Conservation (phyloP, 2,329 filamentous ascomycete genomes). For the Cladosporium cucumerinum region DNA sequence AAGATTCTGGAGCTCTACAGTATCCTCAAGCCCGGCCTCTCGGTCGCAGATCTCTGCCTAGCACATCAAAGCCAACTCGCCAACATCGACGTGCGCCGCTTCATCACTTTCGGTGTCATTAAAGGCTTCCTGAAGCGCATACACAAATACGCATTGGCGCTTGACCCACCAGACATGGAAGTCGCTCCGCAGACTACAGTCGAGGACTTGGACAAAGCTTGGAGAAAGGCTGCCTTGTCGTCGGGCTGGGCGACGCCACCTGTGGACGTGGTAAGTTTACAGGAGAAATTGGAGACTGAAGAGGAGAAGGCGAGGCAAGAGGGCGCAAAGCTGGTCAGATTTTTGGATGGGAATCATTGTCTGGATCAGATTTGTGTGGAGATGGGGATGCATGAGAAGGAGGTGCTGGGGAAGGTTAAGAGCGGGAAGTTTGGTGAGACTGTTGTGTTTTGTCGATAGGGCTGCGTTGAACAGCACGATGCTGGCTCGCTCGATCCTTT, state of each 20-base stretch:
- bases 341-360: slow-evolving; percentile 70
- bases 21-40: slow-evolving; percentile 75
- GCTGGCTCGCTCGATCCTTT: not conserved
- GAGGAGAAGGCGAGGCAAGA: slow-evolving; percentile 28
- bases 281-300: slow-evolving; percentile 15
- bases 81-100: slow-evolving; percentile 80
- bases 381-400: slow-evolving; percentile 64
- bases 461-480: not conserved
- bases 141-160: slow-evolving; percentile 70
- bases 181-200: not conserved
- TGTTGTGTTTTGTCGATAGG: slow-evolving; percentile 26
- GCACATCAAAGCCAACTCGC: slow-evolving; percentile 68
- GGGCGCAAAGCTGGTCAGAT: slow-evolving; percentile 57
- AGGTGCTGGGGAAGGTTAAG: slow-evolving; percentile 67
- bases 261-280: slow-evolving; percentile 31
- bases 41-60: slow-evolving; percentile 82
- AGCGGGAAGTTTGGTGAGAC: slow-evolving; percentile 39
- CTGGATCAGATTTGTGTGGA: slow-evolving; percentile 83
- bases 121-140: slow-evolving; percentile 92
- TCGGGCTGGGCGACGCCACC: slow-evolving; percentile 32
- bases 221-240: slow-evolving; percentile 33
- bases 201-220: slow-evolving; percentile 30
- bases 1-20: slow-evolving; percentile 77
- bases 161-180: slow-evolving; percentile 15
- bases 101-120: slow-evolving; percentile 94